Base-by-base conservation (phyloP, 805 yeast genomes). In the Diddensiella santjacobensis region DNA sequence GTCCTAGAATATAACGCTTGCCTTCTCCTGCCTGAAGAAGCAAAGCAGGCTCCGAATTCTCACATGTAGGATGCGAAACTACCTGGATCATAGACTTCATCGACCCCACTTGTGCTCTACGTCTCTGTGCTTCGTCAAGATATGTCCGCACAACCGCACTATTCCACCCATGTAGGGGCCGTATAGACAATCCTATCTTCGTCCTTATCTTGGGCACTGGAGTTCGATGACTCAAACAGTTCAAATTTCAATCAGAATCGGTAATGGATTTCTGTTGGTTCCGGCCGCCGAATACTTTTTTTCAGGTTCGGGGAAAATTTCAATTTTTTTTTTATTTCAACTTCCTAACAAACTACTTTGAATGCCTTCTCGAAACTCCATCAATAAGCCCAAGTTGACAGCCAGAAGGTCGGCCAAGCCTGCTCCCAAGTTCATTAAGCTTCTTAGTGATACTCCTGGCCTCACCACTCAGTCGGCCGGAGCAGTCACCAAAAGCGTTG, bases 281-380 rank as follows among this genome's bases (percentile, higher is more conserved):
- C n/a, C n/a, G n/a, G n/a, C n/a, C n/a, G n/a, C n/a, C n/a, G n/a
- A n/a, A n/a, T 26, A 26, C 13, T 26, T 26, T 26, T 26, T 26
- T 26, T 26, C 13, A 26, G 8, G n/a, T n/a, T n/a, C n/a, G n/a
- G n/a, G n/a, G n/a, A n/a, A n/a, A n/a, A n/a, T n/a, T 45, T 45
- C 44, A 44, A 44, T 15, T 45, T 33, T 45, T 47, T 45, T 29
- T 23, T 4, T 44, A 23, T 18, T 20, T 6, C 17, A 44, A 26
- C 20, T 22, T 22, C 19, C 4, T 37, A 43, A 19, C 19, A 18
- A 42, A 31, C 42, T 24, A 39, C n/a, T 55, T 39, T 18, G 29
- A 42, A 87, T 87, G 95, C 93, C 95, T 29, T 82, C 89, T 15
- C 84, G 77, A 68, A 87, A 86, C 72, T 79, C 88, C 39, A 74